A percentile compares a stretch with the other conserved stretches of the same genome.
Conservation (phyloP, 768 basidiomycete genomes). For the Galerina marginata region DNA sequence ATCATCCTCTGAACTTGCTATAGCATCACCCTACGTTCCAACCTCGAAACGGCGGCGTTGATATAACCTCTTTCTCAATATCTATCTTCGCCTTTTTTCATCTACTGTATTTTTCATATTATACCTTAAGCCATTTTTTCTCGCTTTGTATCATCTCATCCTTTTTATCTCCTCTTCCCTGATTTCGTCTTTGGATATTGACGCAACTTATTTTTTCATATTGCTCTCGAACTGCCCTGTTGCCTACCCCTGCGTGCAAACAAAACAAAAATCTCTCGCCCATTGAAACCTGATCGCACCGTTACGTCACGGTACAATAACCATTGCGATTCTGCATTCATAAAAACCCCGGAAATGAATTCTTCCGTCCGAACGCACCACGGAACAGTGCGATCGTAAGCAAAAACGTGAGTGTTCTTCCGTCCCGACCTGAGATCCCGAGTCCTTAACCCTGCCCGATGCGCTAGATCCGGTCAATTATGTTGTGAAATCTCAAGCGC, state of each 20-base stretch:
- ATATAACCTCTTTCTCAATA: constrained; percentile 11
- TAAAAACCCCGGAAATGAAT: constrained; percentile 4
- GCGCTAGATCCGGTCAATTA: constrained; percentile 34
- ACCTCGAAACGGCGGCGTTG: constrained; percentile 64
- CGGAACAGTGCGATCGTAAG: constrained; percentile 63
- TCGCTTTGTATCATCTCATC: constrained; percentile 1
- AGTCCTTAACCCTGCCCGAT: background rate
- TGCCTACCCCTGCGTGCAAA: constrained; percentile 1
- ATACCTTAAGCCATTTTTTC: background rate
- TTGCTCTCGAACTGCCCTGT: constrained; percentile 18
- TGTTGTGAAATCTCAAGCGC: constrained; percentile 25
- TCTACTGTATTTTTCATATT: constrained; percentile 3
- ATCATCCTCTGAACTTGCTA: constrained; percentile 33
- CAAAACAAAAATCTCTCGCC: constrained; percentile 2
- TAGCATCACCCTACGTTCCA: constrained; percentile 74
- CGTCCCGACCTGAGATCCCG: background rate
- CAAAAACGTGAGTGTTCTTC: constrained; percentile 62
- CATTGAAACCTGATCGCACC: constrained; percentile 1
- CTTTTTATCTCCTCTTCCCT: background rate
- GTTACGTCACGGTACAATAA: background rate
- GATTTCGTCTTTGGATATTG: constrained; percentile 8
- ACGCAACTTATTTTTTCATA: constrained; percentile 25
- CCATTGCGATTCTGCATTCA: background rate
- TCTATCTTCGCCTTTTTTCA: background rate
- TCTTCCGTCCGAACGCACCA: background rate